Percentiles rank a stretch among this genome's conserved stretches.
These are phyloP conservation scores for Speleostelium caveatum DNA, from an alignment of 78 protist species.

Conservation along the genomic window DNA sequence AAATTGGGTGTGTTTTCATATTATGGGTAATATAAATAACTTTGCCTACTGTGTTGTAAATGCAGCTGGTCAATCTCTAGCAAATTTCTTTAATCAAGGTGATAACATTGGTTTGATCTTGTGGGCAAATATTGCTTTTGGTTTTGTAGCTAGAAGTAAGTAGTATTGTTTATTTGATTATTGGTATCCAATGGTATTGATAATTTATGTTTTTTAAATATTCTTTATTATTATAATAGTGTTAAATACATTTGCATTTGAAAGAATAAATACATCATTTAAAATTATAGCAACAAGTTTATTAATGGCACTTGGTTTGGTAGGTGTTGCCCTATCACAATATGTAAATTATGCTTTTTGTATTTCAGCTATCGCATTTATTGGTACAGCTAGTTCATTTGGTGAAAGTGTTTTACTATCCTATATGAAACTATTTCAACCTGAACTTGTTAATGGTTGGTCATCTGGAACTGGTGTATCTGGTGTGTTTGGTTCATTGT, in stretches of 20 bases:
- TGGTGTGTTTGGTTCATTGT: conserved; percentile 80
- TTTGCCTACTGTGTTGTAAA: conserved; percentile 70
- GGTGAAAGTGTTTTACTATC: conserved; percentile 84
- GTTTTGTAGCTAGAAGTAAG: conserved; percentile 69
- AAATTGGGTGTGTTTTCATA: conserved; percentile 68
- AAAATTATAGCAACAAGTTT: conserved; percentile 28
- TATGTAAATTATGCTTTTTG: conserved; percentile 70
- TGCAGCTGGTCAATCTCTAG: conserved; percentile 46
- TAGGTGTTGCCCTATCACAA: conserved; percentile 45
- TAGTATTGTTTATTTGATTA: no score
- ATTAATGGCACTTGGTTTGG: conserved; percentile 61
- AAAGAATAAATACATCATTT: conserved; percentile 12
- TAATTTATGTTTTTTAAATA: neutral
- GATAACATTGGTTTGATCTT: conserved; percentile 37
- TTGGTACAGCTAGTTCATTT: conserved; percentile 76
- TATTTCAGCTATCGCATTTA: conserved; percentile 41
- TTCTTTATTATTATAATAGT: conserved; percentile 10
- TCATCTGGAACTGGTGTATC: conserved; percentile 91
- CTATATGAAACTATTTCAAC: conserved; percentile 55
- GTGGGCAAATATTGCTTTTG: conserved; percentile 79
- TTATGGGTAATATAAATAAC: conserved; percentile 84
- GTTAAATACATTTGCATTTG: conserved; percentile 59
- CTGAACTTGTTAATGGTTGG: conserved; percentile 85
- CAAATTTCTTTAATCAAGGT: conserved; percentile 2
- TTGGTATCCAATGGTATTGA: neutral